Base-by-base conservation (phyloP, 129 eudicot genomes). In the Tagetes erecta region DNA sequence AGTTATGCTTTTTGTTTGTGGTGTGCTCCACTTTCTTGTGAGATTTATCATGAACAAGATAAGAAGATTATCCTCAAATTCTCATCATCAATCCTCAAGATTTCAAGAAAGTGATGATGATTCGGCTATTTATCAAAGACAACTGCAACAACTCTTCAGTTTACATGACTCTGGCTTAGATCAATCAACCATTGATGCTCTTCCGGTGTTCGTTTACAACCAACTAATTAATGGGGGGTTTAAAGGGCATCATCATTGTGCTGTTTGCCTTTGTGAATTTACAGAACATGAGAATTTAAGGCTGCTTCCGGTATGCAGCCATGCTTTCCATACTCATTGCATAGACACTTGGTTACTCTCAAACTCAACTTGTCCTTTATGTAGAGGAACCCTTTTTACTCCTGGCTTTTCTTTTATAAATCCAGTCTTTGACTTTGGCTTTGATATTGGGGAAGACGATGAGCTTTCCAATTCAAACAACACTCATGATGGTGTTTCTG, bases 251-350 rank as follows among this genome's bases (percentile, higher is more conserved):
- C 91, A 87, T 72, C 96, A 92, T 77, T 92, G 97, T 74, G 97
- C 97, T 72, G 97, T 92, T 57, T 92, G 97, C 67, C 71, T 92
- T 0, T 87, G 94, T 75, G 96, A 89, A 59, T 92, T 89, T 60
- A 66, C 83, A 4, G 85, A 87, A 68, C 64, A 84, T 36, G 97
- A 92, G 47, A 71, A 85, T 44, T 13, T 92, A 52, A 87, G 97
- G 74, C 38, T 92, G 53, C 87, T 92, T 44, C 97, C 97, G 0
- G 49, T 84, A 37, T 92, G 97, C 67, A 78, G 97, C 68, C 97
- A 92, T 82, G 97, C 97, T 58, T 92, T 92, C 81, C 97, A 92
- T 73, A 79, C 90, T 67, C 91, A 84, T 38, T 92, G 97, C 68
- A 92, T 89, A 63, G 97, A 89, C 79, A 85, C 96, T 27, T 92